Evolutionary conservation across 768 basidiomycete genomes (phyloP).

Genomic region (Piloderma croceum): DNA sequence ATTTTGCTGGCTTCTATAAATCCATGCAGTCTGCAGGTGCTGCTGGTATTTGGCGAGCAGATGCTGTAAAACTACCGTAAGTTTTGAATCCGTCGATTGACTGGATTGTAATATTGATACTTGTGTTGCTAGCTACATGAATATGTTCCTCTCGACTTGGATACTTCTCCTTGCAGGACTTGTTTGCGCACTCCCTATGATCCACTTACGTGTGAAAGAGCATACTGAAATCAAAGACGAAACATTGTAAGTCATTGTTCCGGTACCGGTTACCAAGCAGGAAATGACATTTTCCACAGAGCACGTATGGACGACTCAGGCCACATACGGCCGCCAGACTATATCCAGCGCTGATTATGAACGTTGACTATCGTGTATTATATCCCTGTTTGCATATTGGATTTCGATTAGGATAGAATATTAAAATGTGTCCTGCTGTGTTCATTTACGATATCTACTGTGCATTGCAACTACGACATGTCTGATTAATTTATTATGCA

Average conservation of each 20-base stretch:
- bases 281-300: too few species aligned
- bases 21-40: conserved; percentile 74
- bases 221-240: conserved; percentile 35
- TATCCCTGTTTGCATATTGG: too few species aligned
- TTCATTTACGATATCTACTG: too few species aligned
- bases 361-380: too few species aligned
- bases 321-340: not conserved
- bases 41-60: conserved; percentile 67
- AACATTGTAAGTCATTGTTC: conserved; percentile 22
- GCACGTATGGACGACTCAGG: conserved; percentile 2
- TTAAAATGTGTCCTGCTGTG: too few species aligned
- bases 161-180: conserved; percentile 44
- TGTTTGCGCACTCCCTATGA: conserved; percentile 49
- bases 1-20: conserved; percentile 78
- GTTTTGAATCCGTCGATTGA: conserved; percentile 18
- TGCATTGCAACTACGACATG: too few species aligned
- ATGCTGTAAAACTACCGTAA: conserved; percentile 57
- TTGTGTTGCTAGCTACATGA: conserved; percentile 43
- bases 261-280: too few species aligned
- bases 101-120: not conserved
- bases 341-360: too few species aligned
- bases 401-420: too few species aligned
- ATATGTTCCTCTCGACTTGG: conserved; percentile 51
- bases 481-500: too few species aligned
- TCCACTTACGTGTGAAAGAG: conserved; percentile 47